Conservation (phyloP, 345 rosid genomes). For the Citrus reticulata region DNA sequence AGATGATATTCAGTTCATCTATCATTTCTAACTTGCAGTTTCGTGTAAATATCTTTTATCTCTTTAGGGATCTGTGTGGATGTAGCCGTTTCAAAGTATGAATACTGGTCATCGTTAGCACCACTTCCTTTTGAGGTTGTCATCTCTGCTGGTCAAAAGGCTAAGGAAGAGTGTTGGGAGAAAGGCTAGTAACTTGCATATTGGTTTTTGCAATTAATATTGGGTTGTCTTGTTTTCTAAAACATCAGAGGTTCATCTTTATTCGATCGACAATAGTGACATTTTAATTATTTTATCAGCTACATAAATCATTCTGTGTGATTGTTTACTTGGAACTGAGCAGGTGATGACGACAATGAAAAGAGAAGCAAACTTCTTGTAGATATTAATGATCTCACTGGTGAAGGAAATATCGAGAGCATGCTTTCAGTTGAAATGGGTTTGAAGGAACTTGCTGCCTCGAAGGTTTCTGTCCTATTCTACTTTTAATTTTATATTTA, state of each 20-base stretch:
- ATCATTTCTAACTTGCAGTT: conserved; percentile 4
- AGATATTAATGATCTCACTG: conserved; percentile 84
- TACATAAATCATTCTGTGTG: background rate
- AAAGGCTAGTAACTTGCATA: conserved; percentile 50
- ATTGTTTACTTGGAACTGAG: conserved; percentile 12
- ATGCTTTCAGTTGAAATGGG: conserved; percentile 99
- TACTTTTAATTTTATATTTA: background rate
- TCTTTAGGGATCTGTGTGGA: conserved; percentile 87
- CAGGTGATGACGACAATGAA: conserved; percentile 67
- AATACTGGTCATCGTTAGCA: conserved; percentile 97
- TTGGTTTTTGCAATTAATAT: background rate
- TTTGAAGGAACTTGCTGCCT: conserved; percentile 80
- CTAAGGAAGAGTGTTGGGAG: conserved; percentile 75
- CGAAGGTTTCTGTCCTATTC: conserved; percentile 49
- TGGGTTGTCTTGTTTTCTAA: background rate
- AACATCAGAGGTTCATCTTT: background rate
- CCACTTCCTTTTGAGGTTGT: conserved; percentile 98
- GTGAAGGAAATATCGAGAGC: conserved; percentile 97
- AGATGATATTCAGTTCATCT: background rate
- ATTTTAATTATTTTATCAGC: background rate
- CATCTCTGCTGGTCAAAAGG: conserved; percentile 97
- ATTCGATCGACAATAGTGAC: background rate
- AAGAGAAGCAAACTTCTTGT: conserved; percentile 60
- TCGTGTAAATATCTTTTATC: conserved; percentile 18
- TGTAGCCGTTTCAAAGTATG: conserved; percentile 78